Evolutionary conservation across 1,284 basidiomycete species (phyloP), one percentile per base, ranked within the genome.

Genomic region (Waitea zeae): DNA sequence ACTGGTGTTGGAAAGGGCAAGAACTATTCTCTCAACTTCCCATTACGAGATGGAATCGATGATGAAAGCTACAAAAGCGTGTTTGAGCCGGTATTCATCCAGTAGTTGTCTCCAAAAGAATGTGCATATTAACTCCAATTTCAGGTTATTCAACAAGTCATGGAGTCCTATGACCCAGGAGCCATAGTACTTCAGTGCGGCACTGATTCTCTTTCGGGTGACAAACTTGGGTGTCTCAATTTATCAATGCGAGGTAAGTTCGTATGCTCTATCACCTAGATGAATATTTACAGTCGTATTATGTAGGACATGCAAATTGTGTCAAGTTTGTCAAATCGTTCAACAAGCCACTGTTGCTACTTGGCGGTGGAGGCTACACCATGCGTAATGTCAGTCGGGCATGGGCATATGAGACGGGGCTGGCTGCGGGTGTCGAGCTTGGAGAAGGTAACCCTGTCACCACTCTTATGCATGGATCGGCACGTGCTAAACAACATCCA

Each of bases 101-200:
- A 7, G 24, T 7, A 9, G 6, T 15, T 11, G 9, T 6, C 11
- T 7, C 29, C 14, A 14, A 12, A 11, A 17, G 11, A 17, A 26
- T 32, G 18, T 20, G 33, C 15, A 11, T 33, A 30, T 17, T 19
- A 4, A 20, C n/a, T 34, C 33, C 19, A 22, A 35, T n/a, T 33
- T 36, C 45, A 93, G 88, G 84, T 96, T 20, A 96, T 99, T 45
- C 73, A 63, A 44, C 71, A 87, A 56, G 89, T 98, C 29, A 96
- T 99, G 82, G 83, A 95, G 47, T 78, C 80, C 36, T 99, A 96
- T 47, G 78, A 89, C 46, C 95, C 95, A 1, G 86, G 86, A 3
- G 95, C 95, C 1, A 83, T 99, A 33, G 95, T 99, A 2, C 59
- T 99, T 13, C 95, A 99, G 54, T 98, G 95, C 52, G 95, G 95